phyloP scores from a whole-genome alignment of 306 rosid genomes.

The Trifolium dubium region DNA sequence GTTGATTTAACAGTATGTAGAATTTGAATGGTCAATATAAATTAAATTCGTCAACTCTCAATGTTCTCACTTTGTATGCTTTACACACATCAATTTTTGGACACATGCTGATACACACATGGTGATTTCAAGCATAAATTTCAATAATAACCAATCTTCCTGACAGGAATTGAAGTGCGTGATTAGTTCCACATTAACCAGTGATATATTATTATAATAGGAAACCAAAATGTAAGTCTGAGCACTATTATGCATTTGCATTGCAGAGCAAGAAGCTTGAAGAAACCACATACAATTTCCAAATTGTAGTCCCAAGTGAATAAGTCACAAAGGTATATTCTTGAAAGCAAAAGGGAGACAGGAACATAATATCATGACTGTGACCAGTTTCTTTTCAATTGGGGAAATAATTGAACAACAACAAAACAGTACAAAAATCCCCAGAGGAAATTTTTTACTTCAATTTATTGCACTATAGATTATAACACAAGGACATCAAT shows the following conservation, averaged over 20 bases:
- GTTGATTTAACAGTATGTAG: not conserved
- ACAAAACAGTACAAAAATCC: not conserved
- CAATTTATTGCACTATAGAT: not conserved
- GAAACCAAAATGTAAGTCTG: not conserved
- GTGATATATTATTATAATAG: not conserved
- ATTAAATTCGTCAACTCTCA: not conserved
- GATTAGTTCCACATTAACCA: conserved; percentile 14
- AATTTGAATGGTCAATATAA: not conserved
- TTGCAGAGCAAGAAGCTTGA: conserved; percentile 20
- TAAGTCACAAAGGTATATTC: not conserved
- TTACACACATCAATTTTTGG: not conserved
- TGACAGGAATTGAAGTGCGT: conserved; percentile 1
- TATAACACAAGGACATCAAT: not conserved
- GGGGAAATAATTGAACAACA: conserved; percentile 14
- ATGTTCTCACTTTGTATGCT: not conserved
- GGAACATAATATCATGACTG: not conserved
- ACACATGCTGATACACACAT: not conserved
- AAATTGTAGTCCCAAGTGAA: conserved; percentile 2
- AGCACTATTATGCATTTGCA: conserved; percentile 23
- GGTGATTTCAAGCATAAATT: not conserved
- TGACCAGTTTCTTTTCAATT: not conserved
- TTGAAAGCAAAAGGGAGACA: not conserved
- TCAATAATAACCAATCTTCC: not conserved
- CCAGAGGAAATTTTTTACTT: not conserved
- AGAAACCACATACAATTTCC: conserved; percentile 6